Evolutionary conservation across 129 eudicot genomes (phyloP).

Genomic region (Logfia minima): DNA sequence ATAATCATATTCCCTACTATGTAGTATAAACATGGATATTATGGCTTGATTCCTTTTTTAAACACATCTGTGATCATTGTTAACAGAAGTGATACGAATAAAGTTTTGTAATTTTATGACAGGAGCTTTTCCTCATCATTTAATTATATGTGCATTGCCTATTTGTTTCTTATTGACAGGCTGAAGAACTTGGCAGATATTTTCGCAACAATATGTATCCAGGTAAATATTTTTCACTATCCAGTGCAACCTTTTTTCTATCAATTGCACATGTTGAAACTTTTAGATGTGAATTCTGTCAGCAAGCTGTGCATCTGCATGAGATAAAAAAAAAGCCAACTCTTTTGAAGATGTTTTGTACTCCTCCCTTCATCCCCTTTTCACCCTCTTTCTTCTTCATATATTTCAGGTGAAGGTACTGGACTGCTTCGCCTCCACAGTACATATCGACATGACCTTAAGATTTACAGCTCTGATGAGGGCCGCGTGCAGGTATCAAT

Average conservation of each 20-base stretch:
- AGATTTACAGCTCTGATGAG: constrained; percentile 98
- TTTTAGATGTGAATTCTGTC: not conserved
- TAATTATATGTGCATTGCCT: not conserved
- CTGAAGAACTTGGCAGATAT: constrained; percentile 97
- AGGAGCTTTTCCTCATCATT: constrained; percentile 18
- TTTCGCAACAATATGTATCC: constrained; percentile 98
- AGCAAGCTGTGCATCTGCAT: constrained; percentile 2
- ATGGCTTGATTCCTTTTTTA: constrained; percentile 7
- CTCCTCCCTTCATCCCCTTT: not conserved
- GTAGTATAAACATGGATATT: not conserved
- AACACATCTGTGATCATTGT: constrained; percentile 7
- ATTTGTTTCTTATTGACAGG: constrained; percentile 50
- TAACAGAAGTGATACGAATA: not conserved
- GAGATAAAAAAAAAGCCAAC: not conserved
- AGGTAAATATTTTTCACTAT: constrained; percentile 43
- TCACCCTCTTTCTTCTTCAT: not conserved
- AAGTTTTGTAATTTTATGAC: constrained; percentile 9
- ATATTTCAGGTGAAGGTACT: constrained; percentile 90
- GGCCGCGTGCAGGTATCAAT: constrained; percentile 91
- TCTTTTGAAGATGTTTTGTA: not conserved
- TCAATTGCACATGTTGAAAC: constrained; percentile 10
- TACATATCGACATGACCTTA: constrained; percentile 96
- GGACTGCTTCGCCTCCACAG: constrained; percentile 99
- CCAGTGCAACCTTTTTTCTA: constrained; percentile 1
- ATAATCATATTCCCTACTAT: constrained; percentile 1